Conservation (phyloP, 2,329 filamentous ascomycete species). For the Parastagonospora avenae region DNA sequence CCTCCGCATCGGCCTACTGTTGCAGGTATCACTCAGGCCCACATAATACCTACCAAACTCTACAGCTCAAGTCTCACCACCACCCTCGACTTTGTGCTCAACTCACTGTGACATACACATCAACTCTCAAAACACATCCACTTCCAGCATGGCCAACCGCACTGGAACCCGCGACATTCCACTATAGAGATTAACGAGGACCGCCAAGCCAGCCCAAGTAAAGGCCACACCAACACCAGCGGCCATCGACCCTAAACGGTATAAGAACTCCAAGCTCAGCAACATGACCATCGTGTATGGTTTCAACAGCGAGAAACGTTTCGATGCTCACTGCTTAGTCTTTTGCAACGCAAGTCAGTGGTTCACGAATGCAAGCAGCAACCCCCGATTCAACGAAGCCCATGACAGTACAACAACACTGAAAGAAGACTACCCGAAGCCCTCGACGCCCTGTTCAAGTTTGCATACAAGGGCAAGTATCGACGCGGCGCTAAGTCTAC, state of each 20-base stretch:
- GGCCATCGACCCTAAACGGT: background rate
- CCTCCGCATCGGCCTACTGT: no score
- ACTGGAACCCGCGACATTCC: no score
- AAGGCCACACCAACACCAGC: no score
- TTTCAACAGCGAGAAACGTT: background rate
- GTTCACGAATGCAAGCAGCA: background rate
- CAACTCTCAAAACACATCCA: no score
- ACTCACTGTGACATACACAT: no score
- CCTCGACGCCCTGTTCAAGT: background rate
- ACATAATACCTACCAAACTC: no score
- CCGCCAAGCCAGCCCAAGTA: no score
- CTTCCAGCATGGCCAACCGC: no score
- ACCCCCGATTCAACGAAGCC: background rate
- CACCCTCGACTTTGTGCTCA: no score
- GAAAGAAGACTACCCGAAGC: background rate
- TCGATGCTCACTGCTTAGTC: background rate
- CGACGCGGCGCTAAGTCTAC: background rate
- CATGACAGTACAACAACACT: background rate
- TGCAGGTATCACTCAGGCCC: no score
- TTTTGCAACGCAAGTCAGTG: background rate
- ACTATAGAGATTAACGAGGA: no score
- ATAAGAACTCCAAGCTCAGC: background rate
- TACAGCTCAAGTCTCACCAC: no score
- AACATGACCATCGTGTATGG: background rate
- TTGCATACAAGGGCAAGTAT: background rate